These are phyloP conservation scores for Stachybotrys chartarum DNA, from an alignment of 2,329 filamentous ascomycete species.

Conservation along the genomic window DNA sequence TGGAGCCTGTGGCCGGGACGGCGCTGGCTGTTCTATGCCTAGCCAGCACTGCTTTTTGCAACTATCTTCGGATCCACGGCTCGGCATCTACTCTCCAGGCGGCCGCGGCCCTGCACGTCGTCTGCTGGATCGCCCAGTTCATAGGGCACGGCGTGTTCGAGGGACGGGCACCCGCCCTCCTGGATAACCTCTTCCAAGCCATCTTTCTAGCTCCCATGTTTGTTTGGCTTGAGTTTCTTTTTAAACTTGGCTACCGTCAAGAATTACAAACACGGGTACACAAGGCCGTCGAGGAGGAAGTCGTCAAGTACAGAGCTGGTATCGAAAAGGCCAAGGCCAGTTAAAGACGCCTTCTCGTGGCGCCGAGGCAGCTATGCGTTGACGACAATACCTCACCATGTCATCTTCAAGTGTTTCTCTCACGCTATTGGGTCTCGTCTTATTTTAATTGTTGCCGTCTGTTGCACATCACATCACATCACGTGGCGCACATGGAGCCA, in stretches of 20 bases:
- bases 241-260: constrained; percentile 81
- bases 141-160: constrained; percentile 87
- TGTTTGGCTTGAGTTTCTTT: constrained; percentile 92
- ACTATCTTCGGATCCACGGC: constrained; percentile 60
- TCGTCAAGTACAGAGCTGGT: constrained; percentile 63
- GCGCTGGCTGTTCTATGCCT: constrained; percentile 71
- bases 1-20: constrained; percentile 88
- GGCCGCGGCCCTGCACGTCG: constrained; percentile 61
- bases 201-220: constrained; percentile 92
- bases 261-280: constrained; percentile 79
- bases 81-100: constrained; percentile 41
- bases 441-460: no score
- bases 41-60: constrained; percentile 64
- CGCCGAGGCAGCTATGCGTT: no score
- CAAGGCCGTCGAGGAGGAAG: constrained; percentile 65
- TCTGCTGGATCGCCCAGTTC: constrained; percentile 85
- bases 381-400: no score
- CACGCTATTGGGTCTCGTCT: no score
- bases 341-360: background rate
- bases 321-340: constrained; percentile 47
- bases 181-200: constrained; percentile 89
- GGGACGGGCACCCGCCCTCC: constrained; percentile 75
- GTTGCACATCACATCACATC: no score
- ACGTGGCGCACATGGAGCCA: no score
- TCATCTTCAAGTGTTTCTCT: no score